A percentile compares a stretch with the other conserved stretches of the same genome.
Evolutionary conservation across 2,329 filamentous ascomycete species (phyloP).

Genomic region (Fusarium cyanostomum): DNA sequence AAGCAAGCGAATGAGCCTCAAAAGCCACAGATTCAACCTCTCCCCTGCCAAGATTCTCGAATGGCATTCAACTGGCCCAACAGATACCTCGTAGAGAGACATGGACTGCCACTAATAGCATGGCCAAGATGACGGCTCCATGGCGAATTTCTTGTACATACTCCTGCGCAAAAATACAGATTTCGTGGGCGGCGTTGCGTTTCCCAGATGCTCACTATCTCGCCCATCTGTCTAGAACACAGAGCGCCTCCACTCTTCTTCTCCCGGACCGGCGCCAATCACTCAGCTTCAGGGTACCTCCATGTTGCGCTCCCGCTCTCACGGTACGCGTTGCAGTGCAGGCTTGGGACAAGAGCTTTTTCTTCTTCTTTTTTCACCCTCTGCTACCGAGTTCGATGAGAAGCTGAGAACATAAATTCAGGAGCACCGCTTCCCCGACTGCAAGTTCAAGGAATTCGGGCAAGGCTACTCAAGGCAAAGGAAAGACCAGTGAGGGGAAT

Average conservation of each 20-base stretch:
- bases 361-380: slow-evolving; percentile 6
- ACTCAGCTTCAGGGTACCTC: slow-evolving; percentile 19
- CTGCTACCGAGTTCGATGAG: slow-evolving; percentile 17
- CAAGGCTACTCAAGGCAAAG: not conserved
- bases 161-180: not conserved
- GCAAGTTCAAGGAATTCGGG: not conserved
- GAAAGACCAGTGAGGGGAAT: not conserved
- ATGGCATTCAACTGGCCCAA: slow-evolving; percentile 2
- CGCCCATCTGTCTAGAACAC: not conserved
- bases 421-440: not conserved
- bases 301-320: slow-evolving; percentile 28
- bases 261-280: slow-evolving; percentile 6
- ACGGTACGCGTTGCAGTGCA: slow-evolving; percentile 33
- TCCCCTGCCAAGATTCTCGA: slow-evolving; percentile 28
- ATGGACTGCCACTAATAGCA: not conserved
- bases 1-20: slow-evolving; percentile 11
- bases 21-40: slow-evolving; percentile 18
- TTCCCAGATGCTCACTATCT: slow-evolving; percentile 5
- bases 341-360: slow-evolving; percentile 26
- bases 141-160: not conserved
- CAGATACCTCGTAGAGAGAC: not conserved
- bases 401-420: slow-evolving; percentile 15
- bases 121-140: not conserved
- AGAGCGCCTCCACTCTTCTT: not conserved
- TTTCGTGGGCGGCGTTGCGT: not conserved